Evolutionary conservation across 1,284 basidiomycete genomes (phyloP), one percentile per base, ranked within the genome.

Genomic region (Fomitopsis betulina): DNA sequence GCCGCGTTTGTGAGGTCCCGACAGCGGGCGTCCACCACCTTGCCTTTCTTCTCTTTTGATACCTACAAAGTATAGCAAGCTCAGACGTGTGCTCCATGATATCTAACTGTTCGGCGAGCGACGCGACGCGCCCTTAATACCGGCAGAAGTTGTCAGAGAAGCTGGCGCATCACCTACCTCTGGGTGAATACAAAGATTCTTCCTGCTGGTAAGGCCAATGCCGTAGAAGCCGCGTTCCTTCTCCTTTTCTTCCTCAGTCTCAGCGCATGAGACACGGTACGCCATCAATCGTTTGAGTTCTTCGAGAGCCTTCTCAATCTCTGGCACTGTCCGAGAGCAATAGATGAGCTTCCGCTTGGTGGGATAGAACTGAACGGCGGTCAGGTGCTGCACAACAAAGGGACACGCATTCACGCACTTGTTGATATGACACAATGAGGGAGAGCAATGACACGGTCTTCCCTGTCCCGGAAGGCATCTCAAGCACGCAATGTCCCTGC

Each of bases 401-500:
- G 1, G 7, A n/a, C 5, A 10, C 40, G 19, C 3, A 9, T 13
- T 6, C 23, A 32, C 58, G 45, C 59, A 93, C 96, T 78, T 97
- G 94, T 75, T 98, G 96, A 72, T 99, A 99, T 25, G 96, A 96
- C 50, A 99, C 91, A 75, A 99, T 99, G 59, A 99, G 78, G 15
- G 94, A 96, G 32, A 99, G 80, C 3, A 99, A 80, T 10, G 96
- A 98, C 23, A 99, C 96, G 0, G 97, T 99, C 79, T 99, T 99
- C 21, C 97, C 97, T 38, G 97, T 99, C 15, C 97, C 97, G 12
- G 97, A 99, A 62, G 97, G 97, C 97, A 99, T 99, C 78, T 99
- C 97, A 33, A 99, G 83, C 19, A 99, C 94, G 73, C 97, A 98
- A 67, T 99, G 97, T 53, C 97, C 97, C 94, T 97, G 35, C 35